Evolutionary conservation across 192 early-diverging fungal genomes (phyloP).

Genomic region (Pilaira anomala): DNA sequence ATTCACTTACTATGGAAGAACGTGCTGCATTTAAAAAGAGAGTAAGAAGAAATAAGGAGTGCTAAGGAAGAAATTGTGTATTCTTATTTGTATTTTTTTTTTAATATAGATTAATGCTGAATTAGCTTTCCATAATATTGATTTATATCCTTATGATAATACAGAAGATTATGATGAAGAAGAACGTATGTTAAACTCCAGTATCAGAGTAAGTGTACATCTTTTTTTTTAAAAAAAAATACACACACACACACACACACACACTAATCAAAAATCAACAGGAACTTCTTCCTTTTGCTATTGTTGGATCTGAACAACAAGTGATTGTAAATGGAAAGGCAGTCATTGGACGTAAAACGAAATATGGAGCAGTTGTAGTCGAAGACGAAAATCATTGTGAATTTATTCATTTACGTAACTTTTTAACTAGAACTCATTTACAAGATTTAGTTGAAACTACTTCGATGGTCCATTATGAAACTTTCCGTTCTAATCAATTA

Average conservation of each 20-base stretch:
- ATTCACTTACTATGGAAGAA: conserved; percentile 84
- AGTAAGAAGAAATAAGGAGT: conserved; percentile 38
- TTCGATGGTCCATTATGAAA: conserved; percentile 90
- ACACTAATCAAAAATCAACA: conserved; percentile 7
- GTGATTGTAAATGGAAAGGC: conserved; percentile 83
- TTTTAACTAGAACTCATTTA: conserved; percentile 85
- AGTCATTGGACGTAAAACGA: conserved; percentile 83
- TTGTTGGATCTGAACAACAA: conserved; percentile 90
- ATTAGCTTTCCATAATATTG: conserved; percentile 91
- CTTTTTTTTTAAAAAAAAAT: too few relatives aligned
- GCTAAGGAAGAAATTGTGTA: neutral
- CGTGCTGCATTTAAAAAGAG: conserved; percentile 77
- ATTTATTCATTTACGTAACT: conserved; percentile 91
- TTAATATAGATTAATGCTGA: conserved; percentile 80
- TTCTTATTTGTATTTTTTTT: neutral
- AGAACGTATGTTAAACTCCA: conserved; percentile 66
- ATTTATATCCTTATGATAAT: conserved; percentile 82
- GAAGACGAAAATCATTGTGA: conserved; percentile 95
- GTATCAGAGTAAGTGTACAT: conserved; percentile 55
- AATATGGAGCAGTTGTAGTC: conserved; percentile 78
- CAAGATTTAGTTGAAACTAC: conserved; percentile 97
- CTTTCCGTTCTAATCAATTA: conserved; percentile 79
- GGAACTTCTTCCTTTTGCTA: conserved; percentile 89
- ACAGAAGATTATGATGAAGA: conserved; percentile 80
- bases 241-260: too few relatives aligned